These are phyloP conservation scores for Cladosporium oxysporum DNA, from an alignment of 2,329 filamentous ascomycete species.

Conservation along the genomic window DNA sequence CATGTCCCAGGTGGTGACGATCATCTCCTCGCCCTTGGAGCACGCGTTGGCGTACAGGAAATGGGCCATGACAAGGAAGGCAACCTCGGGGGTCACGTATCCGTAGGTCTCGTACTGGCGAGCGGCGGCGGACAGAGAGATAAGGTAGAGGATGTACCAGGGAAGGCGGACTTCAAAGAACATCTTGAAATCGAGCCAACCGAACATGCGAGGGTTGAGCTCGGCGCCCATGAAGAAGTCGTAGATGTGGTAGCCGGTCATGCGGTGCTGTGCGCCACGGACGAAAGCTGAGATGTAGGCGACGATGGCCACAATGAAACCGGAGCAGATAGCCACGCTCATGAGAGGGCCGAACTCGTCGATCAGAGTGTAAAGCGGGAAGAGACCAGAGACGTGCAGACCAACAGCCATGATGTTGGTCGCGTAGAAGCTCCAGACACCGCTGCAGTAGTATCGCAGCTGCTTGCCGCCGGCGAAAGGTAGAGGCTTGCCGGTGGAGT, in stretches of 20 bases:
- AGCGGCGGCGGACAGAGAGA: constrained; percentile 73
- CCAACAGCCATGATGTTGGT: constrained; percentile 71
- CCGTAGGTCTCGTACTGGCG: constrained; percentile 84
- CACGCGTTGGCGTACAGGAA: constrained; percentile 92
- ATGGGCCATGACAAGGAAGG: constrained; percentile 84
- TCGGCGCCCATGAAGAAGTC: constrained; percentile 93
- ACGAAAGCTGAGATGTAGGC: constrained; percentile 83
- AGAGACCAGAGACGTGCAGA: constrained; percentile 80
- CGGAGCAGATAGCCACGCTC: constrained; percentile 88
- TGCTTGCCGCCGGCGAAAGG: constrained; percentile 80
- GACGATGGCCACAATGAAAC: constrained; percentile 77
- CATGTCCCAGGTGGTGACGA: constrained; percentile 91
- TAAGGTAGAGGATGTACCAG: constrained; percentile 85
- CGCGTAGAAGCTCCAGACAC: constrained; percentile 80
- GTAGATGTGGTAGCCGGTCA: constrained; percentile 80
- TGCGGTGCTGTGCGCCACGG: constrained; percentile 83
- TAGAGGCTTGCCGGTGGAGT: constrained; percentile 83
- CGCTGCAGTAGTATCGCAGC: constrained; percentile 93
- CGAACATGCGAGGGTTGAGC: constrained; percentile 75
- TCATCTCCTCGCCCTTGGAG: constrained; percentile 88
- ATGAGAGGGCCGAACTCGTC: constrained; percentile 94
- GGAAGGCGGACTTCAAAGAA: constrained; percentile 92
- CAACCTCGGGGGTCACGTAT: constrained; percentile 81
- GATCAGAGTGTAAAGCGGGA: constrained; percentile 87
- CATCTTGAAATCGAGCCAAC: constrained; percentile 88